phyloP scores from a whole-genome alignment of 192 early-diverging fungal species.

The Funneliformis mosseae region DNA sequence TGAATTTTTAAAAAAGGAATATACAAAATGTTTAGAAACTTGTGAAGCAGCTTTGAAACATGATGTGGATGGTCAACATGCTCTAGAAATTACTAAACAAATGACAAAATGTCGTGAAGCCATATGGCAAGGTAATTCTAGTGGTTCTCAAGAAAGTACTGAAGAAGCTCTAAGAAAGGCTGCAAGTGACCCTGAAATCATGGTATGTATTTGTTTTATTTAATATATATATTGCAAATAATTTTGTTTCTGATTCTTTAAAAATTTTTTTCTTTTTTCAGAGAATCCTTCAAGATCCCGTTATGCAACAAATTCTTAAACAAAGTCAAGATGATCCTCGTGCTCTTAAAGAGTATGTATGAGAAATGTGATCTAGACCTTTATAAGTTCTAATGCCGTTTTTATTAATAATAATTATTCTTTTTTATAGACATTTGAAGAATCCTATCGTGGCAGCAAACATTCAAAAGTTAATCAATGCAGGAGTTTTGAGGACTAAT shows the following conservation, averaged over 20 bases:
- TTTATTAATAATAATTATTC: constrained; percentile 30
- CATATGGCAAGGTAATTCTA: constrained; percentile 62
- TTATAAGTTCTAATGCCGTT: constrained; percentile 27
- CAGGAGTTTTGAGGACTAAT: constrained; percentile 71
- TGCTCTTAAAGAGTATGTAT: constrained; percentile 78
- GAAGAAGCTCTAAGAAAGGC: constrained; percentile 85
- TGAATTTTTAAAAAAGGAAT: constrained; percentile 88
- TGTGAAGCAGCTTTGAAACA: constrained; percentile 74
- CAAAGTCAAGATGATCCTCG: constrained; percentile 97
- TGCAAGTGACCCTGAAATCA: constrained; percentile 91
- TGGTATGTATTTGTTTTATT: constrained; percentile 35
- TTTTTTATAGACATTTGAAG: constrained; percentile 74
- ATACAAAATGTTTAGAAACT: constrained; percentile 78
- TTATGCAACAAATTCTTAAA: constrained; percentile 95
- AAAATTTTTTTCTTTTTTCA: constrained; percentile 33
- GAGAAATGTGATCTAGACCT: not conserved
- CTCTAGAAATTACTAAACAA: constrained; percentile 82
- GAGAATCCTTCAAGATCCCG: constrained; percentile 85
- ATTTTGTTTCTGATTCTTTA: not conserved
- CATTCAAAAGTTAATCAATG: constrained; percentile 89
- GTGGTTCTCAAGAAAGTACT: constrained; percentile 59
- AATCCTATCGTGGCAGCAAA: constrained; percentile 93
- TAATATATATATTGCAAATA: not conserved
- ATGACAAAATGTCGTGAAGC: constrained; percentile 80
- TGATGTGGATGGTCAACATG: constrained; percentile 84